Evolutionary conservation across 352 stramenopile species (phyloP), one percentile per base, ranked within the genome.

Genomic region (Phytopythium aichiense): DNA sequence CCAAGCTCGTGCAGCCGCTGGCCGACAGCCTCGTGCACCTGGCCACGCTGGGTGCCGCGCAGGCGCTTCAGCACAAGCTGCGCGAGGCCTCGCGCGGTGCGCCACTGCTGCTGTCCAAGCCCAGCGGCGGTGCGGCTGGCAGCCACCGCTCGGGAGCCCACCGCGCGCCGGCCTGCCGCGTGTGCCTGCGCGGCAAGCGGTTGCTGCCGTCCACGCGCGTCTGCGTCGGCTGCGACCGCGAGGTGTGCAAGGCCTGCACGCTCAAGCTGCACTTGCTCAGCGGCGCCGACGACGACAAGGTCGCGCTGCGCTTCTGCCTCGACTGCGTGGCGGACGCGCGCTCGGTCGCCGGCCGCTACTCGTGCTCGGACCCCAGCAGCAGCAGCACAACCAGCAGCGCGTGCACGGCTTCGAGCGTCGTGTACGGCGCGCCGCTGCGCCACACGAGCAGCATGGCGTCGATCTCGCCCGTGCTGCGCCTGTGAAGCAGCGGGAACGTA

Each of bases 1-100:
- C 69, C 66, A 73, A 77, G 69, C 69, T 67, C 33, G 65, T 73
- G 33, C 28, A 50, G 49, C 66, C 70, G 53, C 58, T 77, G 45
- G 71, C 61, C 49, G 66, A 65, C 1, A 67, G 66, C 20, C 53
- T 77, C 28, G 46, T 40, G 25, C 67, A 69, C 51, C 59, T 73
- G 45, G 69, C 51, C 42, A 73, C 66, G 23, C 49, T 77, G 31
- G 58, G 58, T 25, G 66, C 72, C 12, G 69, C 69, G 4, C 50
- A 61, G 0, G 58, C 69, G n/a, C 60, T 77, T 22, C 64, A 71
- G 63, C 23, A 31, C 20, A 57, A 69, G 40, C 50, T 68, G 4
- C 16, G 61, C 16, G 65, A 66, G 18, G 48, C 56, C 22, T 60
- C 69, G 20, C 66, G 63, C 55, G 23, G 23, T 7, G 28, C 57